Evolutionary conservation across 2,329 filamentous ascomycete species (phyloP).

Genomic region (Proliferodiscus dingleyae): DNA sequence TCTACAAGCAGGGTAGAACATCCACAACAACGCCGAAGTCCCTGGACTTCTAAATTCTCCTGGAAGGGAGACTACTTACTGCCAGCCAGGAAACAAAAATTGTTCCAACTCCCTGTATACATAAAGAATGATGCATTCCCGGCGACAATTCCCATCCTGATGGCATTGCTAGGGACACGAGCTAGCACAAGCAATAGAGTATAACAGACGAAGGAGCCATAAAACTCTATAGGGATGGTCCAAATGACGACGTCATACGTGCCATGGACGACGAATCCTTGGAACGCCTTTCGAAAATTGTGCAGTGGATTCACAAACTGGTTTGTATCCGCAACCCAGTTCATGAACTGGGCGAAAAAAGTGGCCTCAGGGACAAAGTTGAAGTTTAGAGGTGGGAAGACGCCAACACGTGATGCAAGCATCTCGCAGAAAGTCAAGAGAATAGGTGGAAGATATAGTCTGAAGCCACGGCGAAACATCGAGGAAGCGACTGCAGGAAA

Average conservation of each 20-base stretch:
- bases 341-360: constrained; percentile 15
- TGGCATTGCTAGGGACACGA: constrained; percentile 8
- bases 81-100: constrained; percentile 22
- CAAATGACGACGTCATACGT: constrained; percentile 42
- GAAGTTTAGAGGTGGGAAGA: constrained; percentile 30
- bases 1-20: too few relatives aligned
- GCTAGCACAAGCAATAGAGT: constrained; percentile 15
- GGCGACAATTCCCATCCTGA: constrained; percentile 17
- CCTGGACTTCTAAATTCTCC: too few relatives aligned
- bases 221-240: constrained; percentile 46
- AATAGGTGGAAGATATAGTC: constrained; percentile 41
- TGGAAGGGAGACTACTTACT: background rate
- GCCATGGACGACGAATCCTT: constrained; percentile 16
- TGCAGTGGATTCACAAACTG: constrained; percentile 19
- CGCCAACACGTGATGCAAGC: constrained; percentile 22
- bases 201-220: constrained; percentile 36
- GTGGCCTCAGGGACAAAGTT: constrained; percentile 28
- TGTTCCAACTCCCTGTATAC: constrained; percentile 21
- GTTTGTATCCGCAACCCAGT: constrained; percentile 23
- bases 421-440: constrained; percentile 36
- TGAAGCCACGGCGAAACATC: constrained; percentile 40
- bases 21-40: too few relatives aligned
- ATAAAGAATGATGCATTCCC: constrained; percentile 11
- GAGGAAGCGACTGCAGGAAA: constrained; percentile 39
- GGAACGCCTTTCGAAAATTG: constrained; percentile 13